Evolutionary conservation across 2,329 filamentous ascomycete species (phyloP), one percentile per base, ranked within the genome.

Genomic region (Beauveria asiatica): DNA sequence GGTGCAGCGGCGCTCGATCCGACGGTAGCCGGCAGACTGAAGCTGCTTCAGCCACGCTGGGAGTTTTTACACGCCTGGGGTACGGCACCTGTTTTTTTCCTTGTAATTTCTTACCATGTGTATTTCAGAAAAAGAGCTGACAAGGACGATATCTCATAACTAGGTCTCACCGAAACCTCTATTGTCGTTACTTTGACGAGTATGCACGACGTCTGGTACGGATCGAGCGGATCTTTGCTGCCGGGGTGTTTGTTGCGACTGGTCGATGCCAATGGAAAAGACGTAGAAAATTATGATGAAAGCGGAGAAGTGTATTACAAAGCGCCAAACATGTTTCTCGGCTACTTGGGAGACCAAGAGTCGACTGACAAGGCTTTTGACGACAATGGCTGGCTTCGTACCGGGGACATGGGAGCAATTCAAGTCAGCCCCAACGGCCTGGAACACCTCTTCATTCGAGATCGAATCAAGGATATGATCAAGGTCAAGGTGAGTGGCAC

Each of bases 401-500:
- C 57, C 16, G 57, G 57, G 23, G 57, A 60, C 42, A 39, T 60
- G 30, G 57, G 57, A 27, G 46, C 51, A 9, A 53, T 60, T 30
- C 57, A 48, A 25, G 13, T 30, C 30, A 41, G 46, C 13, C 57
- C 48, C 19, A 60, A 37, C 44, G 57, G 57, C 16, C 49, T 53
- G 5, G 19, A 60, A 23, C 57, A 60, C 54, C 49, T 60, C 10
- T 60, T 60, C n/a, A 44, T 60, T 19, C 46, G 52, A 19, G 57
- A 60, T 42, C 57, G 57, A 5, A 60, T 60, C 42, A 49, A 48
- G 46, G 57, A 60, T 39, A 60, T 60, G 57, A 60, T 60, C 16
- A 60, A 60, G n/a, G 57, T 60, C 39, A 60, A 60, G 49, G 57
- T 60, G 8, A 53, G 57, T 60, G 19, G 23, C 48, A 59, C 23